Evolutionary conservation across 2,329 filamentous ascomycete species (phyloP).

Genomic region (Akanthomyces muscarius): DNA sequence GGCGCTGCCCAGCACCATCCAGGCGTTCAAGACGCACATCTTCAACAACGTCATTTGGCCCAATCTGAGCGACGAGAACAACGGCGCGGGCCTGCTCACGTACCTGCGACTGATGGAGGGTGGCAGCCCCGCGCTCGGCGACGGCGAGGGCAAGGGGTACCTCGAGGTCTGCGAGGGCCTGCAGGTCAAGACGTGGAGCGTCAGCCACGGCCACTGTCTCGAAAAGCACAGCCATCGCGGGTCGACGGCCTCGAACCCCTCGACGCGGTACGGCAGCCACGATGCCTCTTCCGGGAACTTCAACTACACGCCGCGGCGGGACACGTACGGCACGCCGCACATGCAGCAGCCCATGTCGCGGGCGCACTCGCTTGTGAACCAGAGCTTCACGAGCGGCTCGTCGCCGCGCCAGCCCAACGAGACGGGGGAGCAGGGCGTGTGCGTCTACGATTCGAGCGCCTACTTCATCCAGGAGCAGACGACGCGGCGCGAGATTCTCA

Average conservation of each 20-base stretch:
- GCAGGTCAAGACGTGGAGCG: conserved; percentile 79
- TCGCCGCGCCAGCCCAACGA: conserved; percentile 27
- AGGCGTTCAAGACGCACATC: conserved; percentile 87
- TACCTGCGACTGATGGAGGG: conserved; percentile 87
- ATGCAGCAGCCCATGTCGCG: conserved; percentile 18
- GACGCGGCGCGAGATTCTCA: conserved; percentile 73
- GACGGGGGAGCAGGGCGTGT: conserved; percentile 44
- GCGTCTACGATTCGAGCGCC: conserved; percentile 82
- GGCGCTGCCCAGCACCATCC: conserved; percentile 81
- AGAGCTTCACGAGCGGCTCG: conserved; percentile 26
- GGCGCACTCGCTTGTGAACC: conserved; percentile 30
- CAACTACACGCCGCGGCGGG: conserved; percentile 27
- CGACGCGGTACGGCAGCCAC: conserved; percentile 46
- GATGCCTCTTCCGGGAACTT: conserved; percentile 36
- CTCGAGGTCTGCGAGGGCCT: conserved; percentile 84
- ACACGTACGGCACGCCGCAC: conserved; percentile 21
- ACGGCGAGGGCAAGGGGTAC: conserved; percentile 77
- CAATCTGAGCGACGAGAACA: conserved; percentile 93
- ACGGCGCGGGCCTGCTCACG: conserved; percentile 85
- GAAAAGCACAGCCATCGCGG: conserved; percentile 66
- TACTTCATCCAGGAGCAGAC: conserved; percentile 82
- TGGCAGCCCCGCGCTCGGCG: conserved; percentile 77
- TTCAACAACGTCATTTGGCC: conserved; percentile 99
- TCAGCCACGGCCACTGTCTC: conserved; percentile 88
- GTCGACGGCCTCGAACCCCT: conserved; percentile 43